Evolutionary conservation across 116 monocot genomes (phyloP).

Genomic region (Zostera marina): DNA sequence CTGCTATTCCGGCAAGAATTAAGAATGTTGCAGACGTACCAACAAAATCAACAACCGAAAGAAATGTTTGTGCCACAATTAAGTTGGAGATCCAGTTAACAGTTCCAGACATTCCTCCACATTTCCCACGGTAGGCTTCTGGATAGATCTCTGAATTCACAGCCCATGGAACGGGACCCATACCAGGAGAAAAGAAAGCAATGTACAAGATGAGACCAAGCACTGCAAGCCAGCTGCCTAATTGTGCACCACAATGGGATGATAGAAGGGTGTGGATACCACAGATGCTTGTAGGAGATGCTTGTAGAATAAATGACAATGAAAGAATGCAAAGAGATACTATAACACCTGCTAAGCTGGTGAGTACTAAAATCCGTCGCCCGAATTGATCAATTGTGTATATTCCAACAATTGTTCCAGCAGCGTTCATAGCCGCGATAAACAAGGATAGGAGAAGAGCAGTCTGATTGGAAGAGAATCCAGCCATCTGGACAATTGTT

Average conservation of each 20-base stretch:
- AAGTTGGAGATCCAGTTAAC: conserved; percentile 85
- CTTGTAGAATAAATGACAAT: conserved; percentile 37
- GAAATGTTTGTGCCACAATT: conserved; percentile 69
- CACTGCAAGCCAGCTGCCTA: conserved; percentile 48
- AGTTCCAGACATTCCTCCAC: conserved; percentile 81
- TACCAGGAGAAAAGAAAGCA: conserved; percentile 63
- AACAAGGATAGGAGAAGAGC: conserved; percentile 60
- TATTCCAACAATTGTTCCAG: conserved; percentile 51
- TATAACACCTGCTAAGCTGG: conserved; percentile 43
- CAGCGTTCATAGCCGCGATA: conserved; percentile 50
- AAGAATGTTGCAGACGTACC: conserved; percentile 57
- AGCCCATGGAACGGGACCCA: conserved; percentile 94
- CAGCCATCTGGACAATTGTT: conserved; percentile 87
- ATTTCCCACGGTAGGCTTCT: conserved; percentile 50
- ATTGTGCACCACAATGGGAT: conserved; percentile 8
- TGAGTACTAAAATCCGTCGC: conserved; percentile 37
- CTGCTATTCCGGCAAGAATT: conserved; percentile 37
- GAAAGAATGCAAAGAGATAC: conserved; percentile 48
- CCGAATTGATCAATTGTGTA: conserved; percentile 55
- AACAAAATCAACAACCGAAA: conserved; percentile 31
- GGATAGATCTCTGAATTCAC: conserved; percentile 94
- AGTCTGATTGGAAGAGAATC: conserved; percentile 61
- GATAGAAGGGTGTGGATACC: neutral
- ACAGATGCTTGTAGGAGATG: conserved; percentile 11
- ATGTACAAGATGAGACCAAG: conserved; percentile 66